phyloP scores from a whole-genome alignment of 2,329 filamentous ascomycete species.

The Paecilomyces variotii region DNA sequence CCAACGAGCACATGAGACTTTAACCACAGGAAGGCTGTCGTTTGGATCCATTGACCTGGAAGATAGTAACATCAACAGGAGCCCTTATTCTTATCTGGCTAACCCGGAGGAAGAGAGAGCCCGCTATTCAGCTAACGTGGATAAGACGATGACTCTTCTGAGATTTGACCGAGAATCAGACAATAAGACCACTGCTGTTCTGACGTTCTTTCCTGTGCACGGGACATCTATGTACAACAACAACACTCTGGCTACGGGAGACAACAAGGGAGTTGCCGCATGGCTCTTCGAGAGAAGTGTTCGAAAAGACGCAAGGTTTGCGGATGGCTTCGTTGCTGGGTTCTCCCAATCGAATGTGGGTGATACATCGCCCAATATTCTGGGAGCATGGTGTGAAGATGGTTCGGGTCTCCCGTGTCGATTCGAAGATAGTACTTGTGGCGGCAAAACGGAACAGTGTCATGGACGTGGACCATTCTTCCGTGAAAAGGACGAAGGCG shows the following conservation, averaged over 20 bases:
- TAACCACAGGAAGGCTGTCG: slow-evolving; percentile 62
- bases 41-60: slow-evolving; percentile 61
- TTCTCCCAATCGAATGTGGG: slow-evolving; percentile 90
- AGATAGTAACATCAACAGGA: slow-evolving; percentile 82
- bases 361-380: slow-evolving; percentile 80
- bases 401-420: slow-evolving; percentile 45
- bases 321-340: slow-evolving; percentile 70
- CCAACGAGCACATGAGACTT: slow-evolving; percentile 64
- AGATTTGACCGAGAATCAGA: slow-evolving; percentile 69
- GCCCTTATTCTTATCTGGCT: slow-evolving; percentile 76
- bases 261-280: slow-evolving; percentile 92
- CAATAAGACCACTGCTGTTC: slow-evolving; percentile 65
- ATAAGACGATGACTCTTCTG: slow-evolving; percentile 73
- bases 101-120: slow-evolving; percentile 72
- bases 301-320: slow-evolving; percentile 45
- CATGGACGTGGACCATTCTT: slow-evolving; percentile 41
- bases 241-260: slow-evolving; percentile 84
- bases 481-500: slow-evolving; percentile 35
- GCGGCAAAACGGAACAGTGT: slow-evolving; percentile 35
- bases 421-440: slow-evolving; percentile 72
- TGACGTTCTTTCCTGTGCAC: slow-evolving; percentile 90
- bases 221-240: slow-evolving; percentile 87
- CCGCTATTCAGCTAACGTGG: slow-evolving; percentile 56
- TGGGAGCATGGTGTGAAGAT: slow-evolving; percentile 85
- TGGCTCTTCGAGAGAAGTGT: slow-evolving; percentile 71